Base-by-base conservation (phyloP, 768 basidiomycete genomes). In the Xerocomellus amylosporus region DNA sequence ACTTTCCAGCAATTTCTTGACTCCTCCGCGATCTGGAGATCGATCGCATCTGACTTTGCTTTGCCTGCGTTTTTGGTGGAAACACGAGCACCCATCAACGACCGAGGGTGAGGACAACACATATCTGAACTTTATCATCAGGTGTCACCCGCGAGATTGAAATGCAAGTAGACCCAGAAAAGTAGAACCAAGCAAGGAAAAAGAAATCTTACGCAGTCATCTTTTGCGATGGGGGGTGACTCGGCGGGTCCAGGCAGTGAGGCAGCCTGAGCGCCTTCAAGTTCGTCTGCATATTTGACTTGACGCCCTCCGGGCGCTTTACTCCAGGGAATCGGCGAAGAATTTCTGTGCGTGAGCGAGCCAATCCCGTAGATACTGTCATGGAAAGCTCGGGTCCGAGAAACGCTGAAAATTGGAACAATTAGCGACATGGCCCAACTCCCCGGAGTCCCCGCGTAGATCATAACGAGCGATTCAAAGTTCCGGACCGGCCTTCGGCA, bases 21-120 rank as follows among this genome's bases (percentile, higher is more conserved):
- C 20, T 49, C 51, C 1, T 55, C 20, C 31, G 44, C 10, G 42
- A 57, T 48, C 34, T 45, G 37, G 45, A 20, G 46, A 38, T 57
- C 37, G 38, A 57, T 57, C 24, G 42, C 42, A 19, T 56, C 14
- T 17, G 54, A 56, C 19, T 43, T 48, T n/a, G 26, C 26, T 20
- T 28, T 45, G 26, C 37, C 42, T 45, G 34, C 42, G 36, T 49
- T 44, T 28, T 9, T 7, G 36, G 31, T 30, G 46, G 41, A 43
- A 20, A 38, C 1, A 24, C 8, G 20, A 20, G 14, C 40, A 28
- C 46, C 22, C 22, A 56, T 56, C 19, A n/a, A 41, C 13, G 28
- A 10, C 3, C n/a, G 13, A n/a, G 12, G 36, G 26, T 33, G 22
- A 49, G 9, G 19, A 37, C 15, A 3, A 7, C 14, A 24, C 15